Conservation (phyloP, 164 flowering plant species). For the Taxillus chinensis region DNA sequence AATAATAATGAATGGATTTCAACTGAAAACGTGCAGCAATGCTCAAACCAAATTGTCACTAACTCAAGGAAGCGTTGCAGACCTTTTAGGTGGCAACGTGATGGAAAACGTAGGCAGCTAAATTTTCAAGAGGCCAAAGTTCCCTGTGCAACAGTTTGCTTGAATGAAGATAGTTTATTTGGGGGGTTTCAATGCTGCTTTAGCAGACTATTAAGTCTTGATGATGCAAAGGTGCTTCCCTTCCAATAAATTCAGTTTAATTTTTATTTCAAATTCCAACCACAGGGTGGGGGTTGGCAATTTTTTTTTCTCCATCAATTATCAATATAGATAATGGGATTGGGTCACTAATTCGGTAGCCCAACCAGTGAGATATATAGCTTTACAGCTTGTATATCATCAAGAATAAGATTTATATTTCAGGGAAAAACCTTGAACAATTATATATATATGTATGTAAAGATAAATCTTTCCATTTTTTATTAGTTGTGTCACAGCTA, state of each 20-base stretch:
- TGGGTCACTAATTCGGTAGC: no score
- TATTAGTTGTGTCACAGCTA: no score
- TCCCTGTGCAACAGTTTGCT: background rate
- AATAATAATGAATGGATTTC: slow-evolving; percentile 4
- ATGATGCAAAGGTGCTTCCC: slow-evolving; percentile 15
- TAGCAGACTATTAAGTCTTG: slow-evolving; percentile 1
- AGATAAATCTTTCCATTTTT: no score
- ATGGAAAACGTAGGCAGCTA: slow-evolving; percentile 23
- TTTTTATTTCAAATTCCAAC: background rate
- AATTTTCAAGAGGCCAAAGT: slow-evolving; percentile 6
- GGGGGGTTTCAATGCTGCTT: slow-evolving; percentile 9
- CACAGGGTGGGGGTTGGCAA: no score
- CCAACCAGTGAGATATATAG: no score
- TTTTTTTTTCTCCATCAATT: no score
- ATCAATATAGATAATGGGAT: no score
- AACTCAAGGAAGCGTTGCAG: slow-evolving; percentile 29
- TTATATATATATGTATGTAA: no score
- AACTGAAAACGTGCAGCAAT: slow-evolving; percentile 5
- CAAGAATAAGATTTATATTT: no score
- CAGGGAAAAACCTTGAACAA: no score
- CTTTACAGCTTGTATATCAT: no score
- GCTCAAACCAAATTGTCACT: slow-evolving; percentile 4
- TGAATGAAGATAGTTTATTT: slow-evolving; percentile 4
- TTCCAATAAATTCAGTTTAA: background rate
- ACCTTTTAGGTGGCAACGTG: slow-evolving; percentile 40